phyloP scores from a whole-genome alignment of 306 rosid genomes.

The Carpinus fangiana region DNA sequence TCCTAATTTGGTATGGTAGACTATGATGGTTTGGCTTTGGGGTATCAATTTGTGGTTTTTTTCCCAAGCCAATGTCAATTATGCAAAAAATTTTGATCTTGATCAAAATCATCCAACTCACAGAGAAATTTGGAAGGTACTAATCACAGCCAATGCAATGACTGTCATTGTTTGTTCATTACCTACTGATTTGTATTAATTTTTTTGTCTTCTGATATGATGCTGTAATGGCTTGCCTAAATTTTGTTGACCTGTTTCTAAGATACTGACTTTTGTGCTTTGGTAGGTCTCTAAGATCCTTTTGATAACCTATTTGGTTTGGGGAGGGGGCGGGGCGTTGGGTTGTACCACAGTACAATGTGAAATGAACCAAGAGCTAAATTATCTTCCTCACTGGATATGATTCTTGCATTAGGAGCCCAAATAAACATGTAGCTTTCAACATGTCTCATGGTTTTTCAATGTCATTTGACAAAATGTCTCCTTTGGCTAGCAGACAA shows the following conservation, averaged over 20 bases:
- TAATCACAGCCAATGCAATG: conserved; percentile 20
- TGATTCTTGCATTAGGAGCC: background rate
- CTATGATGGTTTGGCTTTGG: conserved; percentile 98
- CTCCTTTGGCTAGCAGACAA: background rate
- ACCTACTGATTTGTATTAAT: conserved; percentile 10
- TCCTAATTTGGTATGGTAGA: conserved; percentile 54
- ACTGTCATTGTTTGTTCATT: conserved; percentile 3
- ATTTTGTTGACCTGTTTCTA: background rate
- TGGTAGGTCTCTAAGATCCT: no score
- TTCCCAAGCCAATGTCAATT: conserved; percentile 60
- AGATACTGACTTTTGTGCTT: no score
- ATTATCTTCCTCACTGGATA: background rate
- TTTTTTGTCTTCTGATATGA: conserved; percentile 2
- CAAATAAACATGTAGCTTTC: background rate
- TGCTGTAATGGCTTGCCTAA: background rate
- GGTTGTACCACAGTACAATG: background rate
- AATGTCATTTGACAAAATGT: background rate
- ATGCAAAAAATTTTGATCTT: conserved; percentile 83
- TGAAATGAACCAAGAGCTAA: background rate
- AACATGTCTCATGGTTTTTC: background rate
- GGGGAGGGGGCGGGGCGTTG: background rate
- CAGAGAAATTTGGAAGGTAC: conserved; percentile 96
- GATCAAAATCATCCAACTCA: conserved; percentile 88
- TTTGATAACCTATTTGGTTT: no score
- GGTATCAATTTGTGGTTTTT: conserved; percentile 91